Conservation (phyloP, 495 filamentous ascomycete genomes). For the Podospora tetraspora region DNA sequence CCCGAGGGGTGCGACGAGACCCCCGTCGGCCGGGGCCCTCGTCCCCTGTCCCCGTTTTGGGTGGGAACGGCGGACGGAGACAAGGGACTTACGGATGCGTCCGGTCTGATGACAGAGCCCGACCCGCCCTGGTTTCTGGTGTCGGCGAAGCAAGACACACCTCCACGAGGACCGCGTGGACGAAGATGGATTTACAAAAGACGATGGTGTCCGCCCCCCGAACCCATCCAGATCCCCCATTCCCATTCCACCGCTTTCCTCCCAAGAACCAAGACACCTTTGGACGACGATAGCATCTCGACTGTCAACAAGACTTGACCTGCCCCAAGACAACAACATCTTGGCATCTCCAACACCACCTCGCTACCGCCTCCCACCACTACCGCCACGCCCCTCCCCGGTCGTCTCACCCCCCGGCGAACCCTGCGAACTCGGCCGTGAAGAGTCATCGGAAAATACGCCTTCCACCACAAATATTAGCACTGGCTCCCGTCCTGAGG, state of each 20-base stretch:
- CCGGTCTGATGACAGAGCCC: constrained; percentile 4
- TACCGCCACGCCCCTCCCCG: constrained; percentile 5
- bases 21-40: no score
- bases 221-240: not conserved
- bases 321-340: not conserved
- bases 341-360: not conserved
- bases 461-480: constrained; percentile 24
- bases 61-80: constrained; percentile 4
- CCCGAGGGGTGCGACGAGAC: not conserved
- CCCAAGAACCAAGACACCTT: not conserved
- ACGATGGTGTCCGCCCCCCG: not conserved
- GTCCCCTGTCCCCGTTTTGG: not conserved
- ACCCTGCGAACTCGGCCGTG: constrained; percentile 29
- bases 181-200: constrained; percentile 8
- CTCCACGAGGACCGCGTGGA: constrained; percentile 5
- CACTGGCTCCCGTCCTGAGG: constrained; percentile 15
- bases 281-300: not conserved
- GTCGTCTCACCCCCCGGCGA: constrained; percentile 30
- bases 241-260: not conserved
- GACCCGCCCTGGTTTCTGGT: constrained; percentile 1
- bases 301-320: not conserved
- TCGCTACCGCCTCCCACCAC: not conserved
- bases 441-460: constrained; percentile 25
- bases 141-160: constrained; percentile 4
- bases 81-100: constrained; percentile 10